Conservation (phyloP, 1,139 yeast genomes). For the Diutina sp. region DNA sequence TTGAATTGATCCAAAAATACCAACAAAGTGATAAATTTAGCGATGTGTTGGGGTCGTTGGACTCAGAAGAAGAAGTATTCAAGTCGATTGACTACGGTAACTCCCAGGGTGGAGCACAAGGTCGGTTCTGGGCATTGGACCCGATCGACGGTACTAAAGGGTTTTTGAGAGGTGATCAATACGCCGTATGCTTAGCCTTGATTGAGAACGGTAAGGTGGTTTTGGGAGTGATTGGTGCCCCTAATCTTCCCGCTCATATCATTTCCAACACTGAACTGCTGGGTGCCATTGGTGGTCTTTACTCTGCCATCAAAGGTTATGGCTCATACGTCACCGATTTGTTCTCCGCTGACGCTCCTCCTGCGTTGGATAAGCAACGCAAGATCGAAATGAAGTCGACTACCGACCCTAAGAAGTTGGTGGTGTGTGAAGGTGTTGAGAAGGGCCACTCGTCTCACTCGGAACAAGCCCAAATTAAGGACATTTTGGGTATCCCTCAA, state of each 20-base stretch:
- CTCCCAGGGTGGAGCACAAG: constrained; percentile 61
- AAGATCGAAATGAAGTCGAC: constrained; percentile 31
- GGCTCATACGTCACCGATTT: constrained; percentile 57
- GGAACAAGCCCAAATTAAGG: constrained; percentile 69
- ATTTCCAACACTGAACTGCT: constrained; percentile 20
- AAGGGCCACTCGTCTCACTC: constrained; percentile 90
- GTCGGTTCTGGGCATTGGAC: constrained; percentile 93
- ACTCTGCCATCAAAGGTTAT: constrained; percentile 59
- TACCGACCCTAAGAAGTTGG: constrained; percentile 32
- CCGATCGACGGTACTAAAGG: constrained; percentile 99
- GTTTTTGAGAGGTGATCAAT: constrained; percentile 88
- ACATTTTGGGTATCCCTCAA: constrained; percentile 32
- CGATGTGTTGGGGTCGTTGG: constrained; percentile 26
- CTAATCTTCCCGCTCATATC: constrained; percentile 44
- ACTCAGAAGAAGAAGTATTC: constrained; percentile 36
- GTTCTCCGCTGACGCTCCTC: constrained; percentile 17
- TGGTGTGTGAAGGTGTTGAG: constrained; percentile 94
- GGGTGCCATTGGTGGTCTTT: constrained; percentile 51
- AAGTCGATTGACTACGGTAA: constrained; percentile 68
- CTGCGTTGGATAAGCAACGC: constrained; percentile 25
- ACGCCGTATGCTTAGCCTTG: constrained; percentile 88
- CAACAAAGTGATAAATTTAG: constrained; percentile 19
- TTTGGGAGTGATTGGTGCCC: constrained; percentile 93
- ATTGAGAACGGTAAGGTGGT: constrained; percentile 77
- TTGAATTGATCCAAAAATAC: constrained; percentile 33